Percentiles rank a stretch among this genome's conserved stretches.
phyloP scores from a whole-genome alignment of 371 early-diverging fungal species.

The Saksenaea vasiformis region DNA sequence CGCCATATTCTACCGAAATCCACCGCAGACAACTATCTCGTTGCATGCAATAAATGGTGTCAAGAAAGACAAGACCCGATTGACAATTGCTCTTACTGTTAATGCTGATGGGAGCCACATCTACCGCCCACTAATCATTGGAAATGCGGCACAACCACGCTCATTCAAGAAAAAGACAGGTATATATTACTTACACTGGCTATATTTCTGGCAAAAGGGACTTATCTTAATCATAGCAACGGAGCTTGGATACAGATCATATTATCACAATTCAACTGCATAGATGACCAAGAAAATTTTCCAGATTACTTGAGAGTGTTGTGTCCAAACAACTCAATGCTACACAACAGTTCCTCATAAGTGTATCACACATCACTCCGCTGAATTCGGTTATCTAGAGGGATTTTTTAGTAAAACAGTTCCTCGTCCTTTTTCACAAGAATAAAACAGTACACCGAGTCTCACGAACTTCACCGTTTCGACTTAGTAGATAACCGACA shows the following conservation, averaged over 20 bases:
- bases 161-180: not conserved
- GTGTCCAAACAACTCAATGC: too few relatives aligned
- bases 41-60: not conserved
- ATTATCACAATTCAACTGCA: slow-evolving; percentile 4
- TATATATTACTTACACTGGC: not conserved
- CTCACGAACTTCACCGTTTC: too few relatives aligned
- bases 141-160: not conserved
- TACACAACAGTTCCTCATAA: too few relatives aligned
- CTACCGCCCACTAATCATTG: not conserved
- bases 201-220: too few relatives aligned
- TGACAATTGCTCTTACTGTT: slow-evolving; percentile 7
- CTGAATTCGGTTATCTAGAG: too few relatives aligned
- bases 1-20: not conserved
- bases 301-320: not conserved
- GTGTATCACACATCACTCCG: too few relatives aligned
- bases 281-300: slow-evolving; percentile 12
- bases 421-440: too few relatives aligned
- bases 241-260: too few relatives aligned
- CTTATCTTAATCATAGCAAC: too few relatives aligned
- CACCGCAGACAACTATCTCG: slow-evolving; percentile 1
- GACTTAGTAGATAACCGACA: too few relatives aligned
- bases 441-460: too few relatives aligned
- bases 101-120: slow-evolving; percentile 1
- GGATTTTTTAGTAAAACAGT: too few relatives aligned
- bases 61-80: not conserved